phyloP scores from a whole-genome alignment of 257 asterid genomes.

The Solanum etuberosum region DNA sequence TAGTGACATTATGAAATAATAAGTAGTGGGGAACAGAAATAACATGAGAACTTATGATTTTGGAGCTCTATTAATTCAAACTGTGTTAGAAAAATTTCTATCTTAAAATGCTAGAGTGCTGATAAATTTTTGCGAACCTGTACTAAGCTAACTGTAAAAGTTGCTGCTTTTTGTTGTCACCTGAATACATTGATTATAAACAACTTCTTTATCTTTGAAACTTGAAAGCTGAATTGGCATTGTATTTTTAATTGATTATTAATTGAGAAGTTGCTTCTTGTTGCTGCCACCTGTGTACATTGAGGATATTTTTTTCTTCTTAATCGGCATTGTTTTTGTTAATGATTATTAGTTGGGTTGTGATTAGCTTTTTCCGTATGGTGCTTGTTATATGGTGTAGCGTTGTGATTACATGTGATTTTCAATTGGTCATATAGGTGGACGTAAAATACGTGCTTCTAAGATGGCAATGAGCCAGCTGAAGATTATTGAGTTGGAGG shows the following conservation, averaged over 20 bases:
- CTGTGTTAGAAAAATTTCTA: neutral
- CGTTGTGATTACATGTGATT: neutral
- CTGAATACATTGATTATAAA: neutral
- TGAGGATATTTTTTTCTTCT: neutral
- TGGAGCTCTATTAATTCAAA: neutral
- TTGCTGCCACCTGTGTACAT: neutral
- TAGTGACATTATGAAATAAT: neutral
- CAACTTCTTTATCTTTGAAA: neutral
- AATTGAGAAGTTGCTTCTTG: neutral
- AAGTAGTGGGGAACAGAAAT: neutral
- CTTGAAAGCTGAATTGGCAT: neutral
- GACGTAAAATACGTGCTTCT: neutral
- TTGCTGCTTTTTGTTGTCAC: neutral
- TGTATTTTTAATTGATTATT: neutral
- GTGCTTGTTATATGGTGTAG: neutral
- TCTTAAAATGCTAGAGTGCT: neutral
- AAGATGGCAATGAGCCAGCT: slow-evolving; percentile 11
- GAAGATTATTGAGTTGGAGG: slow-evolving; percentile 21
- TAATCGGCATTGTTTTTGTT: neutral
- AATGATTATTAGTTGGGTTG: neutral
- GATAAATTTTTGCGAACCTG: neutral
- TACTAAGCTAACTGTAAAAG: neutral
- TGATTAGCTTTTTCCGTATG: neutral
- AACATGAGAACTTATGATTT: neutral
- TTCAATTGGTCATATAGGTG: neutral